Evolutionary conservation across 345 rosid genomes (phyloP).

Genomic region (Moricandia arvensis): DNA sequence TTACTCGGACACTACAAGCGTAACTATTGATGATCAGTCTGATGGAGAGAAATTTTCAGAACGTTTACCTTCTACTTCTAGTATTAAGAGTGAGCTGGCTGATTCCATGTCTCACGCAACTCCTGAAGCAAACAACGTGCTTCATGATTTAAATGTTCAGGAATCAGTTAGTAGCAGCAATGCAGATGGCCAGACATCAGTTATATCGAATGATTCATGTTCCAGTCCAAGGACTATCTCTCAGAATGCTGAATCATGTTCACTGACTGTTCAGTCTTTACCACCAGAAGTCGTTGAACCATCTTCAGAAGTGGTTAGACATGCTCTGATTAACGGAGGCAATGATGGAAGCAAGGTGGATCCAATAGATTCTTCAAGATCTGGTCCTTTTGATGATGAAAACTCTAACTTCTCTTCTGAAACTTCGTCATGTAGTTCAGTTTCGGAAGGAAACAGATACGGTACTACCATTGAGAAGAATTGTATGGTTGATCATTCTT

Average conservation of each 20-base stretch:
- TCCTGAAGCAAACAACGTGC: too few relatives aligned
- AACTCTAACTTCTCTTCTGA: slow-evolving; percentile 26
- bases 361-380: slow-evolving; percentile 24
- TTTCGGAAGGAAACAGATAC: slow-evolving; percentile 39
- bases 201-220: slow-evolving; percentile 20
- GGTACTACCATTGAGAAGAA: slow-evolving; percentile 33
- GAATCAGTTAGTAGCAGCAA: slow-evolving; percentile 31
- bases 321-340: slow-evolving; percentile 24
- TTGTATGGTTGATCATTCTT: slow-evolving; percentile 30
- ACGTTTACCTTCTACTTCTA: too few relatives aligned
- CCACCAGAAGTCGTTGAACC: slow-evolving; percentile 40
- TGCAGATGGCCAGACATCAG: neutral
- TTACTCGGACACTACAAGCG: too few relatives aligned
- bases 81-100: too few relatives aligned
- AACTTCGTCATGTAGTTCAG: slow-evolving; percentile 27
- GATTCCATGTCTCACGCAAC: too few relatives aligned
- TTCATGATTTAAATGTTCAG: neutral
- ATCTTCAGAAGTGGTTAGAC: slow-evolving; percentile 22
- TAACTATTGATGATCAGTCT: too few relatives aligned
- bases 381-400: slow-evolving; percentile 34
- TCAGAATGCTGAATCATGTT: neutral
- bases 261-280: slow-evolving; percentile 20
- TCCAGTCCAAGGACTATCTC: slow-evolving; percentile 33
- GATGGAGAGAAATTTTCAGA: too few relatives aligned
- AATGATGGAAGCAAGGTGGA: slow-evolving; percentile 28